These are phyloP conservation scores for Fagus sylvatica DNA, from an alignment of 306 rosid genomes.

Conservation along the genomic window DNA sequence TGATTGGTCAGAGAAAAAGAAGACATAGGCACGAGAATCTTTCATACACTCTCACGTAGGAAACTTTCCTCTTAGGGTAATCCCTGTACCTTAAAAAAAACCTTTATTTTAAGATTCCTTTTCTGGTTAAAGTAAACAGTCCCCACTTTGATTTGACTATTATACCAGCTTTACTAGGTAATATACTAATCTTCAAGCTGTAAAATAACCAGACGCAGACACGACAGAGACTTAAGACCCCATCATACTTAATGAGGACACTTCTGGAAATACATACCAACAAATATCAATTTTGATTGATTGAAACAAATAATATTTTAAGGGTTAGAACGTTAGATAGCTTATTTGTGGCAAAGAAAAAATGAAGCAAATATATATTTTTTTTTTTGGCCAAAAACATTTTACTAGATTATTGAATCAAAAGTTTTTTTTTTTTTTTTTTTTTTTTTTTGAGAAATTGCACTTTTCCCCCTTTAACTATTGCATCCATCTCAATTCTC, in stretches of 20 bases:
- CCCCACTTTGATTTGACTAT: neutral
- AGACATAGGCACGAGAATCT: conserved; percentile 24
- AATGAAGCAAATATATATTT: too few species aligned
- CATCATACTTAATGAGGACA: neutral
- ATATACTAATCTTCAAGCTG: neutral
- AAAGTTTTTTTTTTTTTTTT: too few species aligned
- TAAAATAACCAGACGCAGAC: neutral
- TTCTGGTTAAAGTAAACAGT: neutral
- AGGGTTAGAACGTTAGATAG: too few species aligned
- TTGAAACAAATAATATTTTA: too few species aligned
- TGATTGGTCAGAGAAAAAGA: conserved; percentile 12
- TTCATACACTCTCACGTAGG: conserved; percentile 6
- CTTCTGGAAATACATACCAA: neutral
- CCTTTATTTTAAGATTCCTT: neutral
- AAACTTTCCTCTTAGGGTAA: conserved; percentile 34
- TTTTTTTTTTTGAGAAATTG: too few species aligned
- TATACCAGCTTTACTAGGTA: neutral
- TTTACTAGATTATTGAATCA: too few species aligned
- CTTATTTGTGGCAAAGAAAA: too few species aligned
- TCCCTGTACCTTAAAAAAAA: neutral
- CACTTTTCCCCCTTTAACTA: too few species aligned
- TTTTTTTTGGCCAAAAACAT: too few species aligned
- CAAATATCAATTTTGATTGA: neutral
- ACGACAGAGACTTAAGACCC: neutral
- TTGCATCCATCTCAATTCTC: too few species aligned